These are phyloP conservation scores for Hermanozyma aechmeae DNA, from an alignment of 805 yeast genomes.

Conservation along the genomic window DNA sequence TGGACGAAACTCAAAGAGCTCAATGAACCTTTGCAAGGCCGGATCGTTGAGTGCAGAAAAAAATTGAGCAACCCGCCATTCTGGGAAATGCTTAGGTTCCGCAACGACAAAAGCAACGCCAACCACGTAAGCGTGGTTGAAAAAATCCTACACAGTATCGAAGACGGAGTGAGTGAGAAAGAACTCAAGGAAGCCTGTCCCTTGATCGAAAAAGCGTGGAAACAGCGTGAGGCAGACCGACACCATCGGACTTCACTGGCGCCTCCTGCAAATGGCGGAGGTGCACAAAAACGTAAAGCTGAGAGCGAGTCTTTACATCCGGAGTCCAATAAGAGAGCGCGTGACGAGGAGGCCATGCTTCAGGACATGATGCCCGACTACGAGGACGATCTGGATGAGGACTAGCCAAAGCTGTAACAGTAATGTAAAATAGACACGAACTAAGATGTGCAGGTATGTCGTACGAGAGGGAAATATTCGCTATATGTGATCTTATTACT, in stretches of 20 bases:
- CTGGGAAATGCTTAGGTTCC: conserved; percentile 81
- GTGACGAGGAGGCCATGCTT: conserved; percentile 3
- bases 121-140: conserved; percentile 76
- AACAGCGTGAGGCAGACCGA: conserved; percentile 40
- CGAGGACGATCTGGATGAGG: conserved; percentile 12
- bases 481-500: too few relatives aligned
- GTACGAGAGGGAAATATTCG: too few relatives aligned
- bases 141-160: conserved; percentile 74
- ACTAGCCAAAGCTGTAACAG: too few relatives aligned
- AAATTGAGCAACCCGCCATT: conserved; percentile 45
- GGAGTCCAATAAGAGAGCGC: conserved; percentile 1
- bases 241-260: conserved; percentile 8
- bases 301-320: conserved; percentile 1
- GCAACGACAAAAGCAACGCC: conserved; percentile 89
- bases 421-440: too few relatives aligned
- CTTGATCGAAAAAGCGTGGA: conserved; percentile 54
- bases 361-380: conserved; percentile 13
- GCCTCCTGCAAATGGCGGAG: conserved; percentile 1
- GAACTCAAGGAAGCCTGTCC: conserved; percentile 56
- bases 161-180: conserved; percentile 75
- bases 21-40: conserved; percentile 77
- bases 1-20: conserved; percentile 69
- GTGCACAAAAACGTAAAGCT: neutral
- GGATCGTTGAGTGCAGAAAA: conserved; percentile 79
- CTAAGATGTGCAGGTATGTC: too few relatives aligned